Evolutionary conservation across 345 rosid species (phyloP).

Genomic region (Gossypium stocksii): DNA sequence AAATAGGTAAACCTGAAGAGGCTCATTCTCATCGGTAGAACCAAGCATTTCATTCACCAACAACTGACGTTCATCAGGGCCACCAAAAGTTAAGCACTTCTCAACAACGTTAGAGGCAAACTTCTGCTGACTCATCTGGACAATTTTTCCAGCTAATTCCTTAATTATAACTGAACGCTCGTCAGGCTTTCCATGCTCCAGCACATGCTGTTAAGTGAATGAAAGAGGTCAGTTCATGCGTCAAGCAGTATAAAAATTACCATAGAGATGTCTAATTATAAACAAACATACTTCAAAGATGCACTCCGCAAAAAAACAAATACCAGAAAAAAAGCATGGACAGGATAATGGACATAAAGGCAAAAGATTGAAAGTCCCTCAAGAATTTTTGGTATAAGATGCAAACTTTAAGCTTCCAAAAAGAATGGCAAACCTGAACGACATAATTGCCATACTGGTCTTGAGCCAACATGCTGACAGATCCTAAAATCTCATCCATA

Average conservation of each 20-base stretch:
- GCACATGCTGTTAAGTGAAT: conserved; percentile 41
- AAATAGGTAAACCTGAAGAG: conserved; percentile 47
- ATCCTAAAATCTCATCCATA: conserved; percentile 78
- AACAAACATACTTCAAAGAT: background rate
- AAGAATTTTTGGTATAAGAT: background rate
- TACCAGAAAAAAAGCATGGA: background rate
- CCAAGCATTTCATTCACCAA: conserved; percentile 65
- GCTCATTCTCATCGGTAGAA: conserved; percentile 58
- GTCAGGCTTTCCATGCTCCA: conserved; percentile 63
- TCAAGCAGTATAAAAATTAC: background rate
- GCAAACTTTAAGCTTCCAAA: background rate
- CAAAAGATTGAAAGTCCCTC: background rate
- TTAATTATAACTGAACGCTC: conserved; percentile 54
- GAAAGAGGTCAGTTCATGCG: background rate
- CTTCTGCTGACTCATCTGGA: conserved; percentile 69
- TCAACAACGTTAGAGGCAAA: conserved; percentile 64
- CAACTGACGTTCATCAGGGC: conserved; percentile 43
- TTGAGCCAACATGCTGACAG: conserved; percentile 90
- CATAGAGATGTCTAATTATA: background rate
- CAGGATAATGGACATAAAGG: background rate
- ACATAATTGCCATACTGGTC: conserved; percentile 99
- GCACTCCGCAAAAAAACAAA: background rate
- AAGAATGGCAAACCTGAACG: conserved; percentile 67
- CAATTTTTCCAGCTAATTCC: conserved; percentile 60
- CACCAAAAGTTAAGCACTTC: conserved; percentile 59